A percentile compares a stretch with the other conserved stretches of the same genome.
These are phyloP conservation scores for Alternaria solani DNA, from an alignment of 2,329 filamentous ascomycete species.

Conservation along the genomic window DNA sequence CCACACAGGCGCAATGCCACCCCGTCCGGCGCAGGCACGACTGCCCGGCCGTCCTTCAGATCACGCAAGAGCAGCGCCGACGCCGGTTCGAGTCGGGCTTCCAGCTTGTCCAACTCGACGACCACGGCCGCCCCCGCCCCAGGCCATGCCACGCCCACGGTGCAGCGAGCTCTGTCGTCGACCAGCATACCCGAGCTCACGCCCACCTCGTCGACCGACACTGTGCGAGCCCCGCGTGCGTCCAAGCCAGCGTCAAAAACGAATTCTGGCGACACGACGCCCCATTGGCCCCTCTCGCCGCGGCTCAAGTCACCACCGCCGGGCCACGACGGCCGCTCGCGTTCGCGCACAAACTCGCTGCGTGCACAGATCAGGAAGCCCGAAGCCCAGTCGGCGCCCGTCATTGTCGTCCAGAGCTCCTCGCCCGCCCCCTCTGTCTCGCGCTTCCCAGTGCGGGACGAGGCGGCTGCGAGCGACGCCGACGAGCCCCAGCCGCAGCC, in stretches of 20 bases:
- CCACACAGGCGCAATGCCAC: slow-evolving; percentile 38
- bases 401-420: slow-evolving; percentile 57
- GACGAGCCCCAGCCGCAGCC: slow-evolving; percentile 44
- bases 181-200: slow-evolving; percentile 72
- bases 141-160: slow-evolving; percentile 67
- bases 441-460: slow-evolving; percentile 41
- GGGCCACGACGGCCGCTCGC: slow-evolving; percentile 41
- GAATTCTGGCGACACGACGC: slow-evolving; percentile 58
- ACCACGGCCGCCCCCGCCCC: slow-evolving; percentile 40
- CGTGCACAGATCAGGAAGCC: slow-evolving; percentile 46
- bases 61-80: slow-evolving; percentile 58
- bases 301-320: slow-evolving; percentile 77
- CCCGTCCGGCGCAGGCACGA: slow-evolving; percentile 27
- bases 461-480: slow-evolving; percentile 41
- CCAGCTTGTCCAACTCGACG: slow-evolving; percentile 42
- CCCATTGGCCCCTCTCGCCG: slow-evolving; percentile 80
- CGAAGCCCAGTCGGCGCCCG: slow-evolving; percentile 48
- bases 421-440: slow-evolving; percentile 51
- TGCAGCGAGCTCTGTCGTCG: slow-evolving; percentile 73
- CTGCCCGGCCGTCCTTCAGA: slow-evolving; percentile 40
- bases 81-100: slow-evolving; percentile 51
- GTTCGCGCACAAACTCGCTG: slow-evolving; percentile 56
- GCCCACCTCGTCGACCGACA: slow-evolving; percentile 65
- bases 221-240: slow-evolving; percentile 68
- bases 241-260: slow-evolving; percentile 67